These are phyloP conservation scores for Phytophthora sp. DNA, from an alignment of 352 stramenopile genomes.

Conservation along the genomic window DNA sequence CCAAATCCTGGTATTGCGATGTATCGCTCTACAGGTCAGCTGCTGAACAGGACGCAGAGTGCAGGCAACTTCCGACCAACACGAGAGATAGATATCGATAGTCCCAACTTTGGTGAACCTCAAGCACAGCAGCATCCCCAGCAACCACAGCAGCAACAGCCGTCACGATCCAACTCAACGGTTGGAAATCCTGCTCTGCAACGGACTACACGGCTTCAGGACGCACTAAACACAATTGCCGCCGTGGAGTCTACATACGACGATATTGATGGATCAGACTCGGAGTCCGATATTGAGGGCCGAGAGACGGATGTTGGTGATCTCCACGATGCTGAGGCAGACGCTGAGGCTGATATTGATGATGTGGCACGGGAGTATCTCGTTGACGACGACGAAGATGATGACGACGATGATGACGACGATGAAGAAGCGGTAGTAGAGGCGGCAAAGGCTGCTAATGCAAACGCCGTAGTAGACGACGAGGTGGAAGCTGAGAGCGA, in stretches of 20 bases:
- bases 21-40: constrained; percentile 49
- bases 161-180: constrained; percentile 31
- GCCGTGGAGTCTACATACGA: constrained; percentile 63
- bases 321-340: constrained; percentile 53
- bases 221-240: constrained; percentile 55
- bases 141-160: constrained; percentile 23
- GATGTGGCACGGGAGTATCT: constrained; percentile 37
- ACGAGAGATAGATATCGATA: constrained; percentile 54
- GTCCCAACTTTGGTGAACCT: constrained; percentile 20
- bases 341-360: constrained; percentile 32
- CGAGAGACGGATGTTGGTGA: constrained; percentile 51
- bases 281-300: constrained; percentile 50
- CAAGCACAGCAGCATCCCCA: constrained; percentile 12
- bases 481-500: constrained; percentile 46
- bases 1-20: constrained; percentile 34
- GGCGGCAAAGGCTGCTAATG: constrained; percentile 25
- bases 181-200: constrained; percentile 29
- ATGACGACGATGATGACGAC: constrained; percentile 48
- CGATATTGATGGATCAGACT: constrained; percentile 48
- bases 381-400: constrained; percentile 53
- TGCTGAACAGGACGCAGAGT: constrained; percentile 42
- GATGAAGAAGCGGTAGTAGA: constrained; percentile 39
- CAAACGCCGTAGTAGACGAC: constrained; percentile 1
- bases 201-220: constrained; percentile 40
- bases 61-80: constrained; percentile 45